These are phyloP conservation scores for Saccharomycopsis hybrid DNA, from an alignment of 1,139 yeast genomes.

Conservation along the genomic window DNA sequence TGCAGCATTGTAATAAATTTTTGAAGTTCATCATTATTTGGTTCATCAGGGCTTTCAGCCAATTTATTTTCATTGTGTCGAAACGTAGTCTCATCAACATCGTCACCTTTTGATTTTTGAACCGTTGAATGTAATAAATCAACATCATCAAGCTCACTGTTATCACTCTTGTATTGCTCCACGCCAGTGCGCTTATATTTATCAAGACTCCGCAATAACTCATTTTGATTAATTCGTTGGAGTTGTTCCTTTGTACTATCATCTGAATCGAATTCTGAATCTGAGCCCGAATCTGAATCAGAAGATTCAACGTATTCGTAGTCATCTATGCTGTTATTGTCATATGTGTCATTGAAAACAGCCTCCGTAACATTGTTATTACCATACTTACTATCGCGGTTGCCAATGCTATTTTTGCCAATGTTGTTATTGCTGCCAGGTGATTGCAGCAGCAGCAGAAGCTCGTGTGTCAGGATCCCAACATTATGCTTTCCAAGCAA, in stretches of 20 bases:
- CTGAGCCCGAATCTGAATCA: conserved; percentile 3
- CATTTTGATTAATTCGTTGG: conserved; percentile 6
- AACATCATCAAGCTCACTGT: no score
- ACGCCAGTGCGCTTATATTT: no score
- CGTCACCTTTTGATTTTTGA: no score
- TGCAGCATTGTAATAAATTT: not conserved
- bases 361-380: not conserved
- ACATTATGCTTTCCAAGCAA: conserved; percentile 8
- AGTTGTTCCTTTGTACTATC: conserved; percentile 20
- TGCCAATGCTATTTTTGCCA: not conserved
- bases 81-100: no score
- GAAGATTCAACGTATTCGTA: conserved; percentile 11
- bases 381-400: not conserved
- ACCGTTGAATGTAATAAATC: no score
- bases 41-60: no score
- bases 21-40: no score
- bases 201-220: conserved; percentile 4
- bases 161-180: no score
- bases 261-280: conserved; percentile 11
- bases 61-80: no score
- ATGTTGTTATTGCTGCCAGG: not conserved
- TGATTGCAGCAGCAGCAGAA: not conserved
- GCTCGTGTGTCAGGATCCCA: not conserved
- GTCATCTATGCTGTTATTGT: not conserved
- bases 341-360: not conserved